phyloP scores from a whole-genome alignment of 805 yeast species.

The Candida patagonica region DNA sequence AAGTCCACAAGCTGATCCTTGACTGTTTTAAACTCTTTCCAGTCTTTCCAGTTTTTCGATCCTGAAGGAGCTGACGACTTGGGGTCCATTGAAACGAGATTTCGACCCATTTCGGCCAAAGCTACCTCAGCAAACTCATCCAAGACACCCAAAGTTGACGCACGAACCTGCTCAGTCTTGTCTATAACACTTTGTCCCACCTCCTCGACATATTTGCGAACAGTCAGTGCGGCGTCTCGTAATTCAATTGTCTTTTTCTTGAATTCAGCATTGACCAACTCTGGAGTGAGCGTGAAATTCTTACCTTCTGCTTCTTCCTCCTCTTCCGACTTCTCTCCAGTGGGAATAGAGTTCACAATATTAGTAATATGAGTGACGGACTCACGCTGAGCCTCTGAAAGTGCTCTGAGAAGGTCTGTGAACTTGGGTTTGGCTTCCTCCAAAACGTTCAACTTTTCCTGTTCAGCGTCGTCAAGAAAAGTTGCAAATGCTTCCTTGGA shows the following conservation, averaged over 20 bases:
- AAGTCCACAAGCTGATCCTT: constrained; percentile 34
- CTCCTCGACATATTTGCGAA: constrained; percentile 14
- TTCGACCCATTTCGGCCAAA: constrained; percentile 34
- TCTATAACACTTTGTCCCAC: constrained; percentile 17
- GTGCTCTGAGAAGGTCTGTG: constrained; percentile 16
- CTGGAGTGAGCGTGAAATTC: constrained; percentile 10
- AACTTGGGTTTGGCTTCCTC: constrained; percentile 16
- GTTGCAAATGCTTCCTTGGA: constrained; percentile 18
- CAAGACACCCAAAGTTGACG: constrained; percentile 36
- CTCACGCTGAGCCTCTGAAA: constrained; percentile 10
- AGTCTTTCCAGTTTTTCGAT: constrained; percentile 23
- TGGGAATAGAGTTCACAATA: constrained; percentile 8
- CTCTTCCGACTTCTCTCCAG: constrained; percentile 6
- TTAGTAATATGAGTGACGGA: constrained; percentile 10
- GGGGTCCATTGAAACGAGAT: constrained; percentile 23
- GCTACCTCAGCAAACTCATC: constrained; percentile 42
- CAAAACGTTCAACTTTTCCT: constrained; percentile 13
- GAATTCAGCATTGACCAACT: constrained; percentile 15
- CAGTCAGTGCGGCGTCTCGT: constrained; percentile 19
- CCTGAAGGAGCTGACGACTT: constrained; percentile 1
- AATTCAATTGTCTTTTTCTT: constrained; percentile 17
- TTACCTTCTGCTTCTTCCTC: constrained; percentile 9
- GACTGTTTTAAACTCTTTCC: constrained; percentile 36
- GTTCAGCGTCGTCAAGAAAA: constrained; percentile 20
- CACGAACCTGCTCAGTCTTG: constrained; percentile 17